Base-by-base conservation (phyloP, 495 filamentous ascomycete genomes). In the Venustampulla echinocandica region DNA sequence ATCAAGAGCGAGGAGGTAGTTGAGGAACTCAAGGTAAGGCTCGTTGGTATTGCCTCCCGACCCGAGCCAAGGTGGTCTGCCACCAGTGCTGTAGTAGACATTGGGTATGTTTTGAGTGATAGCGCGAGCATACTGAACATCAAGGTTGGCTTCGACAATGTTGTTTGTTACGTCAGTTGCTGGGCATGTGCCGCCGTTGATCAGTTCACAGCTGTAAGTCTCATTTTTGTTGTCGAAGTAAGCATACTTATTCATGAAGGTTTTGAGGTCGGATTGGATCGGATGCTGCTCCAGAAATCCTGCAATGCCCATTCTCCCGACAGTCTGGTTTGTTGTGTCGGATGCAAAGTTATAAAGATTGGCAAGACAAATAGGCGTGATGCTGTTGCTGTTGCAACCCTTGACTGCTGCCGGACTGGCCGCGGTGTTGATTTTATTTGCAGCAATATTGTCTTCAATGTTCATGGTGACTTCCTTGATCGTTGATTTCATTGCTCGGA, bases 21-120 rank as follows among this genome's bases (percentile, higher is more conserved):
- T 74, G 22, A 92, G 72, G 54, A 85, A 85, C 24, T 90, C 83
- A 2, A 95, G 71, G 57, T 88, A 94, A 0, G 87, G 87, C 68
- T 94, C 87, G 55, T 89, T 90, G 22, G 74, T 61, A 52, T 80
- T 61, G 9, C 23, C 34, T 21, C 54, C 54, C 1, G 14, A 19
- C 13, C 54, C 54, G 5, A 57, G 40, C 19, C 38, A 47, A 0
- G 54, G 54, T 1, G 50, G 50, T 3, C 37, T 44, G n/a, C 54
- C 54, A 14, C 50, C 54, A n/a, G 25, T 24, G 32, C 42, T 50
- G 36, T 57, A 57, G 38, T 38, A 57, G 19, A 53, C 50, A 21
- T 53, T 57, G 7, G 54, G 54, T 18, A 57, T 57, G 4, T 10
- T 24, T 20, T 53, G 36, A 19, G 54, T 53, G 32, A 57, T 57